A percentile compares a stretch with the other conserved stretches of the same genome.
Conservation (phyloP, 768 basidiomycete species). For the Russula dissimulans region DNA sequence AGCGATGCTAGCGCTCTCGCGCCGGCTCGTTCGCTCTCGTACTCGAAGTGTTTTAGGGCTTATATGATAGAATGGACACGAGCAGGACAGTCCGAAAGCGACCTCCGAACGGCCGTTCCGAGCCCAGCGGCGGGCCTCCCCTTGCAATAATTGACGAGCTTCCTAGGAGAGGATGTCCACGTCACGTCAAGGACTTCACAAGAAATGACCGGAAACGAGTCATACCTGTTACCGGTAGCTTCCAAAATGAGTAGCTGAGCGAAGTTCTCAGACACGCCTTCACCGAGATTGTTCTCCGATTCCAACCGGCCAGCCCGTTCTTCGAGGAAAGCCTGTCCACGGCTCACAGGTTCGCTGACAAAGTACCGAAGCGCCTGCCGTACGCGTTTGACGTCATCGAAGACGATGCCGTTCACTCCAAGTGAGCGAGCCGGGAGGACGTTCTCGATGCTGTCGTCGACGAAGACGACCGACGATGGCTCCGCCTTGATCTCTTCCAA, state of each 20-base stretch:
- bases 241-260: slow-evolving; percentile 52
- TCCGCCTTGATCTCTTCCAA: slow-evolving; percentile 36
- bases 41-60: too few relatives aligned
- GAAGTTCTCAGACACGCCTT: slow-evolving; percentile 43
- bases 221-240: slow-evolving; percentile 37
- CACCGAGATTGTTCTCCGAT: slow-evolving; percentile 38
- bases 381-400: slow-evolving; percentile 34
- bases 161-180: slow-evolving; percentile 24
- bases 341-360: slow-evolving; percentile 36
- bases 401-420: slow-evolving; percentile 47
- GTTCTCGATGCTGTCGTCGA: slow-evolving; percentile 54
- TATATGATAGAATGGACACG: too few relatives aligned
- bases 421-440: slow-evolving; percentile 48
- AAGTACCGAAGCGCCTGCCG: slow-evolving; percentile 39
- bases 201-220: not conserved
- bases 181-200: not conserved
- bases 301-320: slow-evolving; percentile 33
- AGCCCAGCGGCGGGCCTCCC: too few relatives aligned
- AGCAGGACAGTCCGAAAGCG: too few relatives aligned
- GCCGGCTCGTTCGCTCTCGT: too few relatives aligned
- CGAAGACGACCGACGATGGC: slow-evolving; percentile 41
- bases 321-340: slow-evolving; percentile 36
- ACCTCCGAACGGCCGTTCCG: too few relatives aligned
- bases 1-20: too few relatives aligned
- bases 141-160: slow-evolving; percentile 35